Percentiles rank a stretch among this genome's conserved stretches.
Evolutionary conservation across 2,329 filamentous ascomycete species (phyloP).

Genomic region (Colletotrichum agaves): DNA sequence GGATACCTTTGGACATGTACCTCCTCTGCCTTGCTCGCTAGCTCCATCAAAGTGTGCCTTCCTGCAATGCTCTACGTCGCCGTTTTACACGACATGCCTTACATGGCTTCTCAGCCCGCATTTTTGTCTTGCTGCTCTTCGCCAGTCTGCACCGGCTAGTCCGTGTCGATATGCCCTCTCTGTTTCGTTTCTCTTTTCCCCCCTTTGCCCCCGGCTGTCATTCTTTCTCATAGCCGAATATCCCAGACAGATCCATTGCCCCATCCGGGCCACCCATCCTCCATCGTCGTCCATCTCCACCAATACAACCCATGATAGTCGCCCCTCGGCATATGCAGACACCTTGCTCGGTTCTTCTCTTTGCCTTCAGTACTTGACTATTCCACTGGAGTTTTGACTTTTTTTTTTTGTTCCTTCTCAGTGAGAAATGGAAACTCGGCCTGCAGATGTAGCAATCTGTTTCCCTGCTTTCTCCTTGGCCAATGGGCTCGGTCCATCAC

Average conservation of each 20-base stretch:
- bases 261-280: slow-evolving; percentile 42
- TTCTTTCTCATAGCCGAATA: background rate
- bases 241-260: slow-evolving; percentile 38
- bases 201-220: background rate
- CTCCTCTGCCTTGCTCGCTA: slow-evolving; percentile 8
- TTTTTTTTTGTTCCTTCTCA: slow-evolving; percentile 38
- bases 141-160: slow-evolving; percentile 23
- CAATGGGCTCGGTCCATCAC: slow-evolving; percentile 45
- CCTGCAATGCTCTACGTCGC: slow-evolving; percentile 30
- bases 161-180: slow-evolving; percentile 32
- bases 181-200: slow-evolving; percentile 31
- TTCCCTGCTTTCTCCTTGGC: slow-evolving; percentile 40
- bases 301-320: slow-evolving; percentile 42
- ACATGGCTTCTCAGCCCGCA: slow-evolving; percentile 16
- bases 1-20: slow-evolving; percentile 15
- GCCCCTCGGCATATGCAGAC: slow-evolving; percentile 54
- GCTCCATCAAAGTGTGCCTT: slow-evolving; percentile 6
- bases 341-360: slow-evolving; percentile 36
- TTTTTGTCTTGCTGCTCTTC: slow-evolving; percentile 22
- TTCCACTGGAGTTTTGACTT: slow-evolving; percentile 8
- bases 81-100: slow-evolving; percentile 37
- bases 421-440: slow-evolving; percentile 48
- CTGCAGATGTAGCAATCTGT: slow-evolving; percentile 43
- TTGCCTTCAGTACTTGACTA: slow-evolving; percentile 20
- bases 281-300: slow-evolving; percentile 44